phyloP scores from a whole-genome alignment of 2,329 filamentous ascomycete genomes.

The Ophiocordyceps camponoti-leonardi region DNA sequence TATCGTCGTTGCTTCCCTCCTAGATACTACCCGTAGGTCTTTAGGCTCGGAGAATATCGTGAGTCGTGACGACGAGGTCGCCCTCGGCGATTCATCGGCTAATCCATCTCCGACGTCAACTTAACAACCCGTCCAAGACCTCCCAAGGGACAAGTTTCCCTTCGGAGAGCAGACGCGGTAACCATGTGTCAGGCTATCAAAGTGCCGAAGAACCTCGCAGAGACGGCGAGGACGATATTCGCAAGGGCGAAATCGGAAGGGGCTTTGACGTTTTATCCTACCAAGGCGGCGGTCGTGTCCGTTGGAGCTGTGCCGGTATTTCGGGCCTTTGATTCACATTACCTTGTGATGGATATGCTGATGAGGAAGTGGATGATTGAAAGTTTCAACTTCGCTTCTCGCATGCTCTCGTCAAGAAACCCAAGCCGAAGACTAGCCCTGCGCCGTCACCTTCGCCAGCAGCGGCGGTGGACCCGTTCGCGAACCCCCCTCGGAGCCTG shows the following conservation, averaged over 20 bases:
- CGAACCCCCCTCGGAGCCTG: constrained; percentile 35
- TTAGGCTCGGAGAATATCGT: too few species aligned
- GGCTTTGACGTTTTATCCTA: constrained; percentile 36
- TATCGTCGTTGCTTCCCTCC: too few species aligned
- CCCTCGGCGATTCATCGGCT: background rate
- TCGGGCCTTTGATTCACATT: too few species aligned
- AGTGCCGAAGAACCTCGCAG: constrained; percentile 28
- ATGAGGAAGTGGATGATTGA: background rate
- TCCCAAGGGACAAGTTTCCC: too few species aligned
- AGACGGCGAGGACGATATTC: constrained; percentile 32
- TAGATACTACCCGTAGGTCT: too few species aligned
- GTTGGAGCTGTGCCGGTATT: too few species aligned
- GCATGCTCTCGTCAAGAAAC: constrained; percentile 50
- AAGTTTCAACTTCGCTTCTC: constrained; percentile 62
- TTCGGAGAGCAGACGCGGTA: background rate
- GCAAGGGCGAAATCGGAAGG: constrained; percentile 26
- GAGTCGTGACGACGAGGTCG: background rate
- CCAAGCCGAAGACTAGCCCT: constrained; percentile 26
- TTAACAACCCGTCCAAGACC: background rate
- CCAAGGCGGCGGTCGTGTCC: constrained; percentile 30
- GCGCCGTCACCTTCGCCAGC: too few species aligned
- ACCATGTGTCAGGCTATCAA: constrained; percentile 20
- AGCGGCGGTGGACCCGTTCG: constrained; percentile 44
- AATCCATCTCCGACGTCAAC: background rate
- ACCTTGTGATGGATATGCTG: background rate